Percentiles rank a stretch among this genome's conserved stretches.
Evolutionary conservation across 768 basidiomycete species (phyloP).

Genomic region (Tulasnella sp.): DNA sequence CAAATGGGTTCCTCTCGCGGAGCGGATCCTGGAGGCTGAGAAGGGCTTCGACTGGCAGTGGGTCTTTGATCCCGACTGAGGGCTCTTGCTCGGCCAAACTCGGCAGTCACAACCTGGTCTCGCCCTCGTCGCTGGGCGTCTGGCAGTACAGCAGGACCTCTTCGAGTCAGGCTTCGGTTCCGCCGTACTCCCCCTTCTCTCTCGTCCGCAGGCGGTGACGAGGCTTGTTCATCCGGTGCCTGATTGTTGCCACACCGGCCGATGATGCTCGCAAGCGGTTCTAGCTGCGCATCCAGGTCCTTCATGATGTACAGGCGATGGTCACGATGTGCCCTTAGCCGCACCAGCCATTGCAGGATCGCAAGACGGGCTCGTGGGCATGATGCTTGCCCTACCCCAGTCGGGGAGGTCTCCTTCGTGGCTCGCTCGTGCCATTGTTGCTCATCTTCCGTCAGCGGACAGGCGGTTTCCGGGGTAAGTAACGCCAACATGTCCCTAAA

Average conservation of each 20-base stretch:
- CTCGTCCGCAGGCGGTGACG: constrained; percentile 6
- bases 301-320: constrained; percentile 71
- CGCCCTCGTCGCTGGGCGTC: background rate
- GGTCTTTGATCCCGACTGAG: constrained; percentile 3
- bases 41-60: constrained; percentile 9
- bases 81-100: background rate
- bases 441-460: constrained; percentile 3
- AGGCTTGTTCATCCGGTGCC: background rate
- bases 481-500: constrained; percentile 37
- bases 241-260: background rate
- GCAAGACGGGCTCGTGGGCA: constrained; percentile 54
- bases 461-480: constrained; percentile 29
- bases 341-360: constrained; percentile 78
- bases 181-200: constrained; percentile 19
- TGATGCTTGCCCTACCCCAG: constrained; percentile 25
- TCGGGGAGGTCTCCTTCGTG: constrained; percentile 3
- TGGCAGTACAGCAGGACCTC: background rate
- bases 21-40: background rate
- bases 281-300: constrained; percentile 38
- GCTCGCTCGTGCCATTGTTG: constrained; percentile 3
- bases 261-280: constrained; percentile 56
- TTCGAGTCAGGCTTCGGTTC: constrained; percentile 14
- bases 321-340: constrained; percentile 81
- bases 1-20: constrained; percentile 39
- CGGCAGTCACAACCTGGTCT: constrained; percentile 10